Conservation (phyloP, 2,329 filamentous ascomycete genomes). For the Emergomyces africanus region DNA sequence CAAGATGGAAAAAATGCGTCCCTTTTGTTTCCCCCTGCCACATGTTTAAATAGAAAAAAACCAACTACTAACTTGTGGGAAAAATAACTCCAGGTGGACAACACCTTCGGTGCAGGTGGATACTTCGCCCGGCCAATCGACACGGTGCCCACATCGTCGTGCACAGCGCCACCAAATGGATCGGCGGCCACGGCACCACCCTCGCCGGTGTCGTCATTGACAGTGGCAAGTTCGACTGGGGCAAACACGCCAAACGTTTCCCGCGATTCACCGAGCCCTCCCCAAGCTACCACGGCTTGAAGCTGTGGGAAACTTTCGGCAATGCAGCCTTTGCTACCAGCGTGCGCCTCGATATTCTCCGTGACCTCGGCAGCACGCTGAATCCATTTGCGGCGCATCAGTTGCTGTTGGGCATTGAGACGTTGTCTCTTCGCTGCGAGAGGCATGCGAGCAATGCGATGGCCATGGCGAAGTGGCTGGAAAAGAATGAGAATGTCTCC, state of each 20-base stretch:
- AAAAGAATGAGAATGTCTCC: slow-evolving; percentile 67
- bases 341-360: slow-evolving; percentile 76
- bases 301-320: slow-evolving; percentile 90
- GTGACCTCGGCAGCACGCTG: slow-evolving; percentile 69
- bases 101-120: slow-evolving; percentile 88
- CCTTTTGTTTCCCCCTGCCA: too few relatives aligned
- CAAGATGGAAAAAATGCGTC: too few relatives aligned
- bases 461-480: slow-evolving; percentile 67
- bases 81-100: slow-evolving; percentile 54
- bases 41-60: too few relatives aligned
- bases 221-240: slow-evolving; percentile 90
- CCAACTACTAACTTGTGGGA: not conserved
- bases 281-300: slow-evolving; percentile 82
- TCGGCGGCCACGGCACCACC: slow-evolving; percentile 87
- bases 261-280: slow-evolving; percentile 84
- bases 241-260: slow-evolving; percentile 68
- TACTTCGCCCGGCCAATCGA: slow-evolving; percentile 80
- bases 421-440: slow-evolving; percentile 73
- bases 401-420: slow-evolving; percentile 79
- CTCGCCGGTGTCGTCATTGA: slow-evolving; percentile 79
- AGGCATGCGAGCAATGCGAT: slow-evolving; percentile 76
- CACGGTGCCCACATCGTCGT: slow-evolving; percentile 90
- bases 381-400: slow-evolving; percentile 92
- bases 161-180: slow-evolving; percentile 94
- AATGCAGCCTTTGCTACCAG: slow-evolving; percentile 70